phyloP scores from a whole-genome alignment of 2,329 filamentous ascomycete species.

The Talaromyces pinophilus region DNA sequence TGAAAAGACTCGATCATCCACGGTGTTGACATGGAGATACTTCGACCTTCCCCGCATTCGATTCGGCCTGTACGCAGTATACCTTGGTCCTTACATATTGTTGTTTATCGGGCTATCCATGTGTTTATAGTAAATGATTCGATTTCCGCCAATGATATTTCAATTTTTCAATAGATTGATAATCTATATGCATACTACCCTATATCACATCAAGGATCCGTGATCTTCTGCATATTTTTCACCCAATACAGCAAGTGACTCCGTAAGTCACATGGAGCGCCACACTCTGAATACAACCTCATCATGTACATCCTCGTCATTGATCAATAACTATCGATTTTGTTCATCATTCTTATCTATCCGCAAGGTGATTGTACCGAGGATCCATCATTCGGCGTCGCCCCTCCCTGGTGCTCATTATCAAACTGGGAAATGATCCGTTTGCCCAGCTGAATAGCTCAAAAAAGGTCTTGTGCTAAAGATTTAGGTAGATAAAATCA shows the following conservation, averaged over 20 bases:
- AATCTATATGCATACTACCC: background rate
- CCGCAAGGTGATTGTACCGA: background rate
- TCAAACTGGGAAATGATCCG: conserved; percentile 6
- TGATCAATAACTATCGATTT: background rate
- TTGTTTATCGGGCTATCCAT: background rate
- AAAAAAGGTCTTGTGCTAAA: background rate
- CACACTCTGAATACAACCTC: background rate
- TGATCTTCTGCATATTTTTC: background rate
- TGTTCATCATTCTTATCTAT: background rate
- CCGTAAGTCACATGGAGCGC: background rate
- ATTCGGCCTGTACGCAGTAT: background rate
- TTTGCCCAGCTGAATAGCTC: background rate
- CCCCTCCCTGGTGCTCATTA: background rate
- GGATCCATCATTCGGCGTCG: background rate
- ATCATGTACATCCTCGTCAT: background rate
- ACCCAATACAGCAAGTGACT: background rate
- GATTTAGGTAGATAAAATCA: background rate
- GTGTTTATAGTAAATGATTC: background rate
- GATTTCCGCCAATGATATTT: background rate
- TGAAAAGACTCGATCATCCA: background rate
- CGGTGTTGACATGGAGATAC: background rate
- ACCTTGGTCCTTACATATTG: background rate
- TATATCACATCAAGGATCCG: background rate
- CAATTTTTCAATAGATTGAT: background rate
- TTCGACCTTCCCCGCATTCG: background rate